Conservation (phyloP, 441 rosid species). For the Flueggea neowawraea region DNA sequence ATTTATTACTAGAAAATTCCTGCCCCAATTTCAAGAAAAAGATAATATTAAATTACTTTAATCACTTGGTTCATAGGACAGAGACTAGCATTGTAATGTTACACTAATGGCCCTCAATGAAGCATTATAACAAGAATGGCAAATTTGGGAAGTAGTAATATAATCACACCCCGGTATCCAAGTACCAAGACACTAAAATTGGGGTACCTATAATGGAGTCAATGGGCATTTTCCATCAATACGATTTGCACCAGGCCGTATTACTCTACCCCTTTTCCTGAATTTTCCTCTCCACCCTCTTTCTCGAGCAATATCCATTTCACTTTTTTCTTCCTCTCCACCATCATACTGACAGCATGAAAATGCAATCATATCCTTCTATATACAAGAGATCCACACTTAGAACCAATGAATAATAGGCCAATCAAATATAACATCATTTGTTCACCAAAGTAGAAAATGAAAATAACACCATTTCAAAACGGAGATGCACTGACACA, state of each 20-base stretch:
- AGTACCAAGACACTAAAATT: not conserved
- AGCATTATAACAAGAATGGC: no score
- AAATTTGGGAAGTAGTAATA: no score
- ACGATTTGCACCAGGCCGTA: conserved; percentile 87
- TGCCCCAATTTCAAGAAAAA: no score
- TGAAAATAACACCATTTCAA: conserved; percentile 62
- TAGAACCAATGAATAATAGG: conserved; percentile 6
- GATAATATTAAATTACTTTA: no score
- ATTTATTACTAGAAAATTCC: no score
- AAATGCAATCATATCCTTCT: conserved; percentile 97
- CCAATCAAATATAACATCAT: not conserved
- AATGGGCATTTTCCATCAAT: conserved; percentile 93
- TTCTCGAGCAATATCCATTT: conserved; percentile 94
- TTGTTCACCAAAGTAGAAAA: not conserved
- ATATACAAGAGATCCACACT: conserved; percentile 6
- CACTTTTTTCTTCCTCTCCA: conserved; percentile 83
- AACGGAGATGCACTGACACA: conserved; percentile 97
- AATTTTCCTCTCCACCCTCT: conserved; percentile 98
- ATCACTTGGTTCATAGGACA: no score
- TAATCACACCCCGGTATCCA: no score
- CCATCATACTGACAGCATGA: conserved; percentile 98
- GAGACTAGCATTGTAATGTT: no score
- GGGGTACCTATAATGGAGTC: conserved; percentile 81
- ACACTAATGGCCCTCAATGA: no score
- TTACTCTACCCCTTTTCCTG: conserved; percentile 81